phyloP scores from a whole-genome alignment of 305 asterid species.

The Stenogyne calaminthoides region DNA sequence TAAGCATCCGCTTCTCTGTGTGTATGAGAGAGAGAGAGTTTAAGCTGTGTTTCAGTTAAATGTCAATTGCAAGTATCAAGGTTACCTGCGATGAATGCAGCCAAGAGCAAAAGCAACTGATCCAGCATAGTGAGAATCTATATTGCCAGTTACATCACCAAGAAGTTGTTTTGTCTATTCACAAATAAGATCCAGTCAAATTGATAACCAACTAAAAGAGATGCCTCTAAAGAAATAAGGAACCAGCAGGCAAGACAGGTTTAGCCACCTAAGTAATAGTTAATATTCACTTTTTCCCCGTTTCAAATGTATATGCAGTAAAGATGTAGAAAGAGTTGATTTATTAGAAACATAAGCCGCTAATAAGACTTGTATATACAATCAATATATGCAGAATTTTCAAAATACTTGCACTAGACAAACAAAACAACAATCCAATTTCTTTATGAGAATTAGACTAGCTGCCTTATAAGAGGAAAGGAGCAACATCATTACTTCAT shows the following conservation, averaged over 20 bases:
- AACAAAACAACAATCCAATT: constrained; percentile 16
- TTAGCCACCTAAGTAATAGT: neutral
- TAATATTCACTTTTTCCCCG: neutral
- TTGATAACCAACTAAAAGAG: constrained; percentile 19
- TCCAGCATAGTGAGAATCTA: constrained; percentile 79
- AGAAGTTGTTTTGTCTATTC: constrained; percentile 87
- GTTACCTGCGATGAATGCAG: constrained; percentile 95
- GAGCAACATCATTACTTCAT: neutral
- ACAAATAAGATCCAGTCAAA: constrained; percentile 38
- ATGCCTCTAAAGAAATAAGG: constrained; percentile 20
- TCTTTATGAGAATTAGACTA: constrained; percentile 19
- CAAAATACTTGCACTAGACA: constrained; percentile 14
- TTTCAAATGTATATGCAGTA: constrained; percentile 19
- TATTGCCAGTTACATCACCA: constrained; percentile 60
- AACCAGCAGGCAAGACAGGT: constrained; percentile 17
- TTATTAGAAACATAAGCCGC: constrained; percentile 15
- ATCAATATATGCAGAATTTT: neutral
- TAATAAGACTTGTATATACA: constrained; percentile 10
- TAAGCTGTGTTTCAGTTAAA: constrained; percentile 15
- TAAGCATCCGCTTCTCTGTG: neutral
- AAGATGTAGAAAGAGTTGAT: constrained; percentile 5
- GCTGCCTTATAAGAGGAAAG: constrained; percentile 13
- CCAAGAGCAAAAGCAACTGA: constrained; percentile 96
- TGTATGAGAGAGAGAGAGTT: constrained; percentile 9
- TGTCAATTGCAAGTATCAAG: constrained; percentile 27